Percentiles rank a stretch among this genome's conserved stretches.
Evolutionary conservation across 2,329 filamentous ascomycete species (phyloP).

Genomic region (Didymella glomerata): DNA sequence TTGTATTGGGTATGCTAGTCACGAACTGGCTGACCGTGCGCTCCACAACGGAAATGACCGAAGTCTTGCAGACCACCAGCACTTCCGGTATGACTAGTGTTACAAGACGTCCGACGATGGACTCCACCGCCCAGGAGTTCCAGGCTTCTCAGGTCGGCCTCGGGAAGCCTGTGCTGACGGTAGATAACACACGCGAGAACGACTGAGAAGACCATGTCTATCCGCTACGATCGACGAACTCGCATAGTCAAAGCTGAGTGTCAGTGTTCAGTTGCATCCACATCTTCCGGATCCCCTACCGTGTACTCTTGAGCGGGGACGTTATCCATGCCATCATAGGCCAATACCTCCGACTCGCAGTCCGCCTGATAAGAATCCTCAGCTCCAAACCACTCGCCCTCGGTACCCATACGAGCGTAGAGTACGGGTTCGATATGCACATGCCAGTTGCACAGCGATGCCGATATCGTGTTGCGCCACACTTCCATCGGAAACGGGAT

Average conservation of each 20-base stretch:
- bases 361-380: not conserved
- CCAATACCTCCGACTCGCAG: not conserved
- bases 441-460: not conserved
- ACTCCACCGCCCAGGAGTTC: not conserved
- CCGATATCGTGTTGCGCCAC: not conserved
- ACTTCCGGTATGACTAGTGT: constrained; percentile 7
- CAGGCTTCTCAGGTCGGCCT: not conserved
- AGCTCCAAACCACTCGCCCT: not conserved
- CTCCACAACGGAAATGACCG: not conserved
- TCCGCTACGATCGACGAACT: not conserved
- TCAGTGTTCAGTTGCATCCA: not conserved
- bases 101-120: not conserved
- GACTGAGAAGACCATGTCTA: not conserved
- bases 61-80: not conserved
- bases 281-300: not conserved
- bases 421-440: not conserved
- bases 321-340: not conserved
- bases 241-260: not conserved
- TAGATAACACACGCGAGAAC: not conserved
- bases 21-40: constrained; percentile 33
- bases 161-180: not conserved
- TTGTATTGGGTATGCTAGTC: constrained; percentile 31
- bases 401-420: not conserved
- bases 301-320: not conserved
- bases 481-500: not conserved